Conservation (phyloP, 1,139 yeast genomes). For the Candida pseudocylindracea region DNA sequence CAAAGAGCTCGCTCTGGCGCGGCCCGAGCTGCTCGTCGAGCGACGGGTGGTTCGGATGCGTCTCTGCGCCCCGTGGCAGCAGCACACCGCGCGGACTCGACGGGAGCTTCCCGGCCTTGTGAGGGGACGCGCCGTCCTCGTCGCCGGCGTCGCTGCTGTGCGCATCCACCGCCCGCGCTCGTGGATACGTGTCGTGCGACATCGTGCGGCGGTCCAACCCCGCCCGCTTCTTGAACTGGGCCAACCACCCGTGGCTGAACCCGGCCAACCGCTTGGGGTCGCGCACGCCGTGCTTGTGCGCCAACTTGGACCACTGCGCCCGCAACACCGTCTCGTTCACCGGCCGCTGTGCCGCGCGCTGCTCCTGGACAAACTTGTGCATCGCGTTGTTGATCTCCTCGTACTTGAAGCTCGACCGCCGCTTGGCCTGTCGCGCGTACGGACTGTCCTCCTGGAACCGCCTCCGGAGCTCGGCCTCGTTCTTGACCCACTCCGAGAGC, state of each 20-base stretch:
- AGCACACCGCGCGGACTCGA: no score
- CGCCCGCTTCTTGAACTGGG: conserved; percentile 35
- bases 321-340: conserved; percentile 18
- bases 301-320: conserved; percentile 32
- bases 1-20: no score
- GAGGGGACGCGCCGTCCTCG: no score
- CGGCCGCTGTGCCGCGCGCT: conserved; percentile 6
- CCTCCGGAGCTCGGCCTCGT: conserved; percentile 23
- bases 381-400: conserved; percentile 34
- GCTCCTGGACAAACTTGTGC: conserved; percentile 26
- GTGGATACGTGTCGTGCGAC: no score
- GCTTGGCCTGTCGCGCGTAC: conserved; percentile 8
- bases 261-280: conserved; percentile 32
- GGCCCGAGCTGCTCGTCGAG: no score
- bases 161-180: no score
- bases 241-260: conserved; percentile 40
- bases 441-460: conserved; percentile 11
- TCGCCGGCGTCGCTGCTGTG: no score
- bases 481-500: conserved; percentile 36
- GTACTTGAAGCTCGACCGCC: conserved; percentile 29
- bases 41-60: no score
- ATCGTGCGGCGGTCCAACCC: conserved; percentile 10
- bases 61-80: no score
- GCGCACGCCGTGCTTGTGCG: conserved; percentile 32
- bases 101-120: no score